phyloP scores from a whole-genome alignment of 1,284 basidiomycete genomes.

The Malassezia vespertilionis region DNA sequence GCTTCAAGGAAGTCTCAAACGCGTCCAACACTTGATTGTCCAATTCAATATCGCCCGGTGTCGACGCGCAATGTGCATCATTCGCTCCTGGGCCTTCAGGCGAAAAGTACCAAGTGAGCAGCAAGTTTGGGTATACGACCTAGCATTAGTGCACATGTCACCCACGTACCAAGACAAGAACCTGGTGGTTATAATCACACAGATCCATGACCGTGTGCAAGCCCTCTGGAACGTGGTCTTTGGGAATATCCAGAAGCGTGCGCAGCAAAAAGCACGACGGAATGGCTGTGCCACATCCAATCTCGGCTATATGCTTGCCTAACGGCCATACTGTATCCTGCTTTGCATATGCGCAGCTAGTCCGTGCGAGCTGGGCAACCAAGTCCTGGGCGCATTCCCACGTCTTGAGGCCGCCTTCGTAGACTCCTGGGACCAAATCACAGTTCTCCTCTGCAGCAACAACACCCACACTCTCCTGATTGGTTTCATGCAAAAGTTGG shows the following conservation, averaged over 20 bases:
- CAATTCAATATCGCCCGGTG: conserved; percentile 12
- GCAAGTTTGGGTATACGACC: conserved; percentile 71
- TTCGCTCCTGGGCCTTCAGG: conserved; percentile 2
- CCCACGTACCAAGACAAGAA: conserved; percentile 59
- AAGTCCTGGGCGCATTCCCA: conserved; percentile 94
- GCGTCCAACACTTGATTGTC: conserved; percentile 55
- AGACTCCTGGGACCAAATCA: conserved; percentile 80
- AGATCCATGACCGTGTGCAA: conserved; percentile 68
- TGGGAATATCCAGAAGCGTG: conserved; percentile 52
- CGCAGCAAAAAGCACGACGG: conserved; percentile 66
- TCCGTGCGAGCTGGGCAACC: conserved; percentile 44
- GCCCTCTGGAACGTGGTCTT: too few relatives aligned
- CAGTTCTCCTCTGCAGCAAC: conserved; percentile 54
- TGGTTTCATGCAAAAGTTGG: conserved; percentile 59
- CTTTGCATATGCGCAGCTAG: conserved; percentile 9
- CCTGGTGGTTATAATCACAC: conserved; percentile 80
- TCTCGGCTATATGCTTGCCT: conserved; percentile 22
- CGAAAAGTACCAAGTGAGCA: conserved; percentile 57
- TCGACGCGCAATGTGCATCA: conserved; percentile 18
- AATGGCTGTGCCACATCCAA: conserved; percentile 79
- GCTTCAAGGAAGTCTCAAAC: conserved; percentile 57
- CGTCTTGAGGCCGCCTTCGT: conserved; percentile 92
- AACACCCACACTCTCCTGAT: background rate
- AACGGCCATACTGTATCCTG: conserved; percentile 7
- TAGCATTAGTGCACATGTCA: conserved; percentile 9